phyloP scores from a whole-genome alignment of 768 basidiomycete genomes.

The Boletus huronensis region DNA sequence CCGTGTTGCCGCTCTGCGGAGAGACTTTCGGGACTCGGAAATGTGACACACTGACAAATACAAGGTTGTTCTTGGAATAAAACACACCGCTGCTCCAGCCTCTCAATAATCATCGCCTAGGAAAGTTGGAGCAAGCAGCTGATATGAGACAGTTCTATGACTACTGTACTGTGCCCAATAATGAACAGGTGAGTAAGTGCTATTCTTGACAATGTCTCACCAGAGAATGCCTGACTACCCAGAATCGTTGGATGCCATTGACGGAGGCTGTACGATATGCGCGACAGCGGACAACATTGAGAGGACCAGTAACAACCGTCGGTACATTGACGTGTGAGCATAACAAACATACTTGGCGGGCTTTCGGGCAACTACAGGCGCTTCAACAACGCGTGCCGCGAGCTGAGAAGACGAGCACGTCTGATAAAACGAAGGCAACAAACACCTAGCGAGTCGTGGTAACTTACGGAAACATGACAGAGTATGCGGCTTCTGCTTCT shows the following conservation, averaged over 20 bases:
- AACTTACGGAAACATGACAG: constrained; percentile 27
- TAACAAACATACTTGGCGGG: neutral
- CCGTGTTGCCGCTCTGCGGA: too few species aligned
- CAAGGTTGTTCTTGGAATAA: too few species aligned
- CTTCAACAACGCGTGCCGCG: neutral
- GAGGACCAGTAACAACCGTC: neutral
- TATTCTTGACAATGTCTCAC: too few species aligned
- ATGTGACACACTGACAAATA: too few species aligned
- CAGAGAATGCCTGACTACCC: neutral
- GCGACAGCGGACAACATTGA: neutral
- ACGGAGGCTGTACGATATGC: neutral
- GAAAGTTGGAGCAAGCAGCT: too few species aligned
- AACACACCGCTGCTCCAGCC: too few species aligned
- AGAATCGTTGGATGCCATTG: too few species aligned
- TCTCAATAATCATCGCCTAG: too few species aligned
- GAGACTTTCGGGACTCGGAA: too few species aligned
- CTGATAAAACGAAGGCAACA: constrained; percentile 1
- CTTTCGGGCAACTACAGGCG: neutral
- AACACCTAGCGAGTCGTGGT: neutral
- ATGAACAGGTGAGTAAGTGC: too few species aligned
- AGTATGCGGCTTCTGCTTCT: constrained; percentile 29
- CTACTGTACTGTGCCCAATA: too few species aligned
- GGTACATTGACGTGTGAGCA: neutral
- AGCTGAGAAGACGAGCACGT: constrained; percentile 1
- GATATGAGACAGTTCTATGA: too few species aligned